A percentile compares a stretch with the other conserved stretches of the same genome.
These are phyloP conservation scores for Colletotrichum orchidophilum DNA, from an alignment of 2,329 filamentous ascomycete species.

Conservation along the genomic window DNA sequence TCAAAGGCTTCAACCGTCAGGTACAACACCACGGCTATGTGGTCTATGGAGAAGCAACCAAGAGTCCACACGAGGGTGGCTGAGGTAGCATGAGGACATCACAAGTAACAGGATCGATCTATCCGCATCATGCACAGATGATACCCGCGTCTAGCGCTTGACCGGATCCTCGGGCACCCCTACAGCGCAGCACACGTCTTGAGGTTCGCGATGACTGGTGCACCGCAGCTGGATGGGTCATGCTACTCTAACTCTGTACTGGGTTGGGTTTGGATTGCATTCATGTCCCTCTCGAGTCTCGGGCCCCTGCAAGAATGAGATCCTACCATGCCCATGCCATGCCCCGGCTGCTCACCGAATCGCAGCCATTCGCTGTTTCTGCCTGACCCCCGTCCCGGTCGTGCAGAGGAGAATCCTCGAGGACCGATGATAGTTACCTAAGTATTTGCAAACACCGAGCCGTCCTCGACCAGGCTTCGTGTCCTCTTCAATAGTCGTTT, in stretches of 20 bases:
- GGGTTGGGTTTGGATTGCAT: background rate
- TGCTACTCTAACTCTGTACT: background rate
- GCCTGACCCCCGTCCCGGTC: background rate
- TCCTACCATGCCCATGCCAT: background rate
- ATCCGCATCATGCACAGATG: background rate
- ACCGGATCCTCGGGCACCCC: constrained; percentile 14
- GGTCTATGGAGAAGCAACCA: background rate
- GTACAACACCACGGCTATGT: background rate
- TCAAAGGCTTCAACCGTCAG: background rate
- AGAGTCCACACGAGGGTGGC: background rate
- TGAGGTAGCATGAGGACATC: background rate
- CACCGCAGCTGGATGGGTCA: background rate
- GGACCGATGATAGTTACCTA: background rate
- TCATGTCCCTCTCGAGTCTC: background rate
- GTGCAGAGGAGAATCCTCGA: background rate
- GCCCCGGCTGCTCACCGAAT: constrained; percentile 5
- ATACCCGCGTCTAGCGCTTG: constrained; percentile 21
- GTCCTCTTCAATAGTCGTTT: background rate
- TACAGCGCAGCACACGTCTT: constrained; percentile 1
- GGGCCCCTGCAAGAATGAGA: background rate
- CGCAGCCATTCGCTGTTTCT: background rate
- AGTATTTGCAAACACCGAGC: background rate
- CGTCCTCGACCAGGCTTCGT: background rate
- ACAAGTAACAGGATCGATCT: background rate
- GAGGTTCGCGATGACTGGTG: background rate